Evolutionary conservation across 2,329 filamentous ascomycete genomes (phyloP), one percentile per base, ranked within the genome.

Genomic region (Cladosporium sp.): DNA sequence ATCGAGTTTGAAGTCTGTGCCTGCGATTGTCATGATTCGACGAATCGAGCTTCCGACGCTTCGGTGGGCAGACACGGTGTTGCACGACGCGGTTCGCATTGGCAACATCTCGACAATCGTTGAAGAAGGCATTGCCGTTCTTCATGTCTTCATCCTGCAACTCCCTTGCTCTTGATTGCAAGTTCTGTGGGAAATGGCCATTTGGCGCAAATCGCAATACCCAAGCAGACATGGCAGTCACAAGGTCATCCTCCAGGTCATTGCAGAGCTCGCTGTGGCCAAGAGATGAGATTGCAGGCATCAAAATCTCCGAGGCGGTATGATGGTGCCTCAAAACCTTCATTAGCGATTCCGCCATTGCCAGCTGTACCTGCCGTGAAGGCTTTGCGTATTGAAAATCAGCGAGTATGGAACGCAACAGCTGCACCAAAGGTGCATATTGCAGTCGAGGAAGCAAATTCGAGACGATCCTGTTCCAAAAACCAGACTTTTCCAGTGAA

Each of bases 221-320:
- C 12, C 27, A 40, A 16, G 36, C 25, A 15, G 36, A 35, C 2
- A 40, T n/a, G 7, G 25, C 36, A 4, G 22, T n/a, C n/a, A 20
- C 13, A 3, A 57, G 30, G 18, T 59, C 39, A 3, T 52, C 38
- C 4, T 55, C 51, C 8, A 50, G 16, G 4, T 53, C 43, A n/a
- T 49, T 43, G 45, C 57, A 63, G 9, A 18, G 20, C 6, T 57
- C 49, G 13, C 20, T 43, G 7, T 25, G 20, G 8, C 54, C 52
- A 3, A 59, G 29, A 4, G 16, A 16, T 8, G 38, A 43, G 5
- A 62, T 29, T 8, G 48, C 40, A 4, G 55, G 48, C 19, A 60
- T 19, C 13, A 64, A 39, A n/a, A 43, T n/a, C 15, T 59, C 56
- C n/a, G 29, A 22, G 38, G 42, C 39, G 62, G 61, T 20, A 50